These are phyloP conservation scores for Priceomyces castillae DNA, from an alignment of 805 yeast species.

Conservation along the genomic window DNA sequence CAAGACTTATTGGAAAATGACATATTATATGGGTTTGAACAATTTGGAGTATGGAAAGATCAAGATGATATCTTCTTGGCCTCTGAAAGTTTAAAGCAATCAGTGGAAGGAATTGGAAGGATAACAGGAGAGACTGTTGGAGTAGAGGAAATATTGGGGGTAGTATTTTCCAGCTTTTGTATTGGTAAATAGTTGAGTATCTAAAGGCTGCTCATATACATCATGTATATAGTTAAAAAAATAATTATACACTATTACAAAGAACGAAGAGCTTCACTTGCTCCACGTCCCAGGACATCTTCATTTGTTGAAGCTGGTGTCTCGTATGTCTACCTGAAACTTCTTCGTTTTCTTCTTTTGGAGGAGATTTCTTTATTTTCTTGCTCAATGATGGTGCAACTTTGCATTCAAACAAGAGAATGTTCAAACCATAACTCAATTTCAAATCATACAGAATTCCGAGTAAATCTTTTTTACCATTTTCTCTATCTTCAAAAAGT, in stretches of 20 bases:
- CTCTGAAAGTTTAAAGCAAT: conserved; percentile 65
- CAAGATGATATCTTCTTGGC: conserved; percentile 76
- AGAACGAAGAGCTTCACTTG: conserved; percentile 33
- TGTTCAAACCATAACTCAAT: conserved; percentile 39
- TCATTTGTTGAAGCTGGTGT: conserved; percentile 44
- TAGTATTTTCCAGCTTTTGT: conserved; percentile 88
- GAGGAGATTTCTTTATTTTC: conserved; percentile 27
- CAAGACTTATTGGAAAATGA: conserved; percentile 73
- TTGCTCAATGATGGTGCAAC: conserved; percentile 40
- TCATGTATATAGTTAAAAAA: conserved; percentile 2
- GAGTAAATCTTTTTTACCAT: conserved; percentile 17
- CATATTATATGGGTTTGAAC: conserved; percentile 70
- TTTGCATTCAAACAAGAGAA: conserved; percentile 39
- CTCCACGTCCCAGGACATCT: conserved; percentile 47
- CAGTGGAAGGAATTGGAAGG: conserved; percentile 86
- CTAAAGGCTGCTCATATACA: not conserved
- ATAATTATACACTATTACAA: conserved; percentile 21
- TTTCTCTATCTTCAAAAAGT: conserved; percentile 25
- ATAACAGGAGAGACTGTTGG: conserved; percentile 90
- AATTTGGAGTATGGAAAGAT: conserved; percentile 50
- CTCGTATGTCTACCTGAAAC: conserved; percentile 43
- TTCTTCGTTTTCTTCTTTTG: conserved; percentile 24
- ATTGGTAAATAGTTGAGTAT: conserved; percentile 67
- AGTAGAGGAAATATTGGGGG: conserved; percentile 86
- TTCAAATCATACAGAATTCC: conserved; percentile 37